Evolutionary conservation across 306 rosid genomes (phyloP).

Genomic region (Betula pendula): DNA sequence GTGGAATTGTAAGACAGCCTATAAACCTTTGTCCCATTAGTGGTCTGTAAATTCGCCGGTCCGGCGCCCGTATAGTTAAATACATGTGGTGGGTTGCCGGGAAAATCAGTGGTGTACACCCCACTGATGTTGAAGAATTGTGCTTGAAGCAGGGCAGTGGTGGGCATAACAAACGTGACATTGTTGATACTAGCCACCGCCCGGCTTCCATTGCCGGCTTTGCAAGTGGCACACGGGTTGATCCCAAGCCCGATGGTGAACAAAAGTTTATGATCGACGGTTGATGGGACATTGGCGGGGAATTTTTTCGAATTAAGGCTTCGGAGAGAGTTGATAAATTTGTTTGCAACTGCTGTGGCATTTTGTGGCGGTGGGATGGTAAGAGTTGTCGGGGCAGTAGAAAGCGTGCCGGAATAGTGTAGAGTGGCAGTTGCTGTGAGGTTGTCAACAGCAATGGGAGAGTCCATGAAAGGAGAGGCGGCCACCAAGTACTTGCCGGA

Average conservation of each 20-base stretch:
- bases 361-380: conserved; percentile 70
- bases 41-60: conserved; percentile 45
- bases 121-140: conserved; percentile 64
- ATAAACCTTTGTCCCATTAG: conserved; percentile 55
- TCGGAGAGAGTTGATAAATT: conserved; percentile 48
- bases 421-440: conserved; percentile 66
- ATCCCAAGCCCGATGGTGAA: conserved; percentile 71
- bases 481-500: conserved; percentile 64
- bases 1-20: conserved; percentile 54
- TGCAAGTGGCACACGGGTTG: conserved; percentile 71
- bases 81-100: conserved; percentile 51
- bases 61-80: conserved; percentile 57
- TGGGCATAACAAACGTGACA: conserved; percentile 81
- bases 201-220: conserved; percentile 75
- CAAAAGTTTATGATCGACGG: conserved; percentile 54
- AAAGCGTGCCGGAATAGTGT: conserved; percentile 58
- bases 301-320: conserved; percentile 67
- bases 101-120: conserved; percentile 78
- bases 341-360: conserved; percentile 65
- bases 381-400: conserved; percentile 43
- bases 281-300: conserved; percentile 68
- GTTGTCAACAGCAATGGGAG: conserved; percentile 67
- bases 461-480: conserved; percentile 80
- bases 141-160: conserved; percentile 71
- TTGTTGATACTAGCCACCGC: conserved; percentile 69